Evolutionary conservation across 768 basidiomycete genomes (phyloP).

Genomic region (Roridomyces roridus): DNA sequence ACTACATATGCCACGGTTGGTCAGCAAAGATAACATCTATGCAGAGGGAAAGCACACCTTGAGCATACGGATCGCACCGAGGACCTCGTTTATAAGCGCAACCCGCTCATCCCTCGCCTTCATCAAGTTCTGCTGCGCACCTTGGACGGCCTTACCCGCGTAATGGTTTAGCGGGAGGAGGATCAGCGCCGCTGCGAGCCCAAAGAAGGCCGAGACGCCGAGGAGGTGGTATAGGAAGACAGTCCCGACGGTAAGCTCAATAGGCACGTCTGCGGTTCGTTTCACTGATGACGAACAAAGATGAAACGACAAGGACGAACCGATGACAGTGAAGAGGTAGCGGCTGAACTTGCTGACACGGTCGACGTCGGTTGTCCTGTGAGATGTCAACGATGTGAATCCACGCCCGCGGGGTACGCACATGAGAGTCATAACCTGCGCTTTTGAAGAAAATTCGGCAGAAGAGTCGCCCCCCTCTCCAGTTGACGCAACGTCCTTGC

Average conservation of each 20-base stretch:
- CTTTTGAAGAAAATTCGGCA: conserved; percentile 67
- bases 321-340: conserved; percentile 76
- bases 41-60: conserved; percentile 52
- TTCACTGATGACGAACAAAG: no score
- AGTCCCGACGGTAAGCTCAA: conserved; percentile 78
- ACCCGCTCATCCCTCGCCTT: conserved; percentile 78
- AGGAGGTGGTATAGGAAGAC: conserved; percentile 81
- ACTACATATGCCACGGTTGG: conserved; percentile 39
- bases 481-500: neutral
- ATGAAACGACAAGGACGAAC: conserved; percentile 50
- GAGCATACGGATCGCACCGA: conserved; percentile 90
- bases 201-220: conserved; percentile 75
- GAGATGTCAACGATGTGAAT: neutral
- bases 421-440: conserved; percentile 91
- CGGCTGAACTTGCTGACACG: conserved; percentile 82
- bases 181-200: conserved; percentile 76
- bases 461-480: conserved; percentile 48
- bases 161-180: conserved; percentile 82
- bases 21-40: conserved; percentile 27
- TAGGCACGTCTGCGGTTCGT: conserved; percentile 83
- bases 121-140: conserved; percentile 83
- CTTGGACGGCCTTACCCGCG: conserved; percentile 62
- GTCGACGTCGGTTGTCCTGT: conserved; percentile 86
- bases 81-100: conserved; percentile 78
- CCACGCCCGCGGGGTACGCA: neutral